Evolutionary conservation across 2,329 filamentous ascomycete genomes (phyloP).

Genomic region (Delphinella strobiligena): DNA sequence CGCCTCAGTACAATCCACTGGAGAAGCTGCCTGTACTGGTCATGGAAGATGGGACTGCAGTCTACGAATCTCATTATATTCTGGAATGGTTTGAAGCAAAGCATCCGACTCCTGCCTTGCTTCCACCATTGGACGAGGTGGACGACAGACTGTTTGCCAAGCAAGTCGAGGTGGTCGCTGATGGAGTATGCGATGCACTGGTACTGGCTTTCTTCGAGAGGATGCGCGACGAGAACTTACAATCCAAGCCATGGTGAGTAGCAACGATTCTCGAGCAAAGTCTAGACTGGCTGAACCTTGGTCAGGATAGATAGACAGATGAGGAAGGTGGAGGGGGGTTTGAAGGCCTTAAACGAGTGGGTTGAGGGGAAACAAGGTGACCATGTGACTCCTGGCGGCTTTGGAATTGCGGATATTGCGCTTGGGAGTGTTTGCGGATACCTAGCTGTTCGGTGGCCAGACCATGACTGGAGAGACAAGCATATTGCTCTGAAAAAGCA

Average conservation of each 20-base stretch:
- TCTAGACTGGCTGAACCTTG: too few species aligned
- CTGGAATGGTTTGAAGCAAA: conserved; percentile 26
- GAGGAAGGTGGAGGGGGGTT: conserved; percentile 23
- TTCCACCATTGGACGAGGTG: conserved; percentile 13
- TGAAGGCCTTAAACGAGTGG: conserved; percentile 20
- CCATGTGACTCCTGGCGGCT: conserved; percentile 20
- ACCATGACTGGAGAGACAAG: conserved; percentile 21
- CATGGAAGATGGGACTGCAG: conserved; percentile 16
- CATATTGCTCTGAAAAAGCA: conserved; percentile 29
- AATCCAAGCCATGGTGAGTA: conserved; percentile 22
- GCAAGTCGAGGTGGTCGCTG: conserved; percentile 23
- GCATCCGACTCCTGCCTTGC: conserved; percentile 17
- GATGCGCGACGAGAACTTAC: conserved; percentile 16
- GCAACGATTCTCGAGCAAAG: too few species aligned
- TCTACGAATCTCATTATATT: conserved; percentile 27
- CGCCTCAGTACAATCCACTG: conserved; percentile 27
- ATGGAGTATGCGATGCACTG: conserved; percentile 27
- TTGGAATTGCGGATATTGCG: conserved; percentile 26
- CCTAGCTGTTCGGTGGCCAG: conserved; percentile 20
- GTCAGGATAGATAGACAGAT: conserved; percentile 21
- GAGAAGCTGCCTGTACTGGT: conserved; percentile 29
- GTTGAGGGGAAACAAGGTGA: conserved; percentile 15
- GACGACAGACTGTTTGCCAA: conserved; percentile 21
- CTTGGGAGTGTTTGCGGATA: conserved; percentile 22
- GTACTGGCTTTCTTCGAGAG: conserved; percentile 26